Evolutionary conservation across 2,329 filamentous ascomycete genomes (phyloP).

Genomic region (Colletotrichum caudatum): DNA sequence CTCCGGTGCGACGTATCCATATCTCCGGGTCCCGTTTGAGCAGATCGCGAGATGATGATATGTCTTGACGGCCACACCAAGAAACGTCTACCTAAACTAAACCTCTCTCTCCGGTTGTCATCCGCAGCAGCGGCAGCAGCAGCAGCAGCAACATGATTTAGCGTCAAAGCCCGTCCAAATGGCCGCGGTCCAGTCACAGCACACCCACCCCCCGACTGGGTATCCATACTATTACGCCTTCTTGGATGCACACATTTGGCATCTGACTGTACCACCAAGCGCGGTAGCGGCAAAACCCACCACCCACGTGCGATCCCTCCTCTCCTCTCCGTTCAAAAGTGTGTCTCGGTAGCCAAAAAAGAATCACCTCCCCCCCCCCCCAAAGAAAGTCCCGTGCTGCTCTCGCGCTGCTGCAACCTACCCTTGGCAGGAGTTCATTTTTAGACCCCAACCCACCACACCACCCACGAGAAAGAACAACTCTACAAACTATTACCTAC

Average conservation of each 20-base stretch:
- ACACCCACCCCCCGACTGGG: neutral
- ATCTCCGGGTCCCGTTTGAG: neutral
- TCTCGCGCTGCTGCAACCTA: neutral
- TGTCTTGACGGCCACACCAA: neutral
- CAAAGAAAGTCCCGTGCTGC: slow-evolving; percentile 18
- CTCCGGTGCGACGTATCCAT: neutral
- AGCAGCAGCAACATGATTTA: no score
- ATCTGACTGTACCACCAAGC: slow-evolving; percentile 24
- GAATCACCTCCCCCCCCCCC: no score
- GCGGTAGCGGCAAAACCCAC: slow-evolving; percentile 18
- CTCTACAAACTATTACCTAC: no score
- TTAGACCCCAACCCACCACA: slow-evolving; percentile 33
- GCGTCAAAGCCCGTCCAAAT: slow-evolving; percentile 7
- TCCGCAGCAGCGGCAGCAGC: neutral
- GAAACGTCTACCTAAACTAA: neutral
- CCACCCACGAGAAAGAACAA: neutral
- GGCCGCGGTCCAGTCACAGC: neutral
- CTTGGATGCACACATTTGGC: slow-evolving; percentile 9
- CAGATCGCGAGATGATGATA: neutral
- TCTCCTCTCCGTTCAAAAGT: neutral
- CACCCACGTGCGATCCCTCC: neutral
- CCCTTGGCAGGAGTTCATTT: slow-evolving; percentile 21
- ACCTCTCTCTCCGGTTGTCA: neutral
- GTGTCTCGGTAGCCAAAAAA: slow-evolving; percentile 16
- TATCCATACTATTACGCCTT: neutral